These are phyloP conservation scores for Aphanomyces euteiches DNA, from an alignment of 352 stramenopile genomes.

Conservation along the genomic window DNA sequence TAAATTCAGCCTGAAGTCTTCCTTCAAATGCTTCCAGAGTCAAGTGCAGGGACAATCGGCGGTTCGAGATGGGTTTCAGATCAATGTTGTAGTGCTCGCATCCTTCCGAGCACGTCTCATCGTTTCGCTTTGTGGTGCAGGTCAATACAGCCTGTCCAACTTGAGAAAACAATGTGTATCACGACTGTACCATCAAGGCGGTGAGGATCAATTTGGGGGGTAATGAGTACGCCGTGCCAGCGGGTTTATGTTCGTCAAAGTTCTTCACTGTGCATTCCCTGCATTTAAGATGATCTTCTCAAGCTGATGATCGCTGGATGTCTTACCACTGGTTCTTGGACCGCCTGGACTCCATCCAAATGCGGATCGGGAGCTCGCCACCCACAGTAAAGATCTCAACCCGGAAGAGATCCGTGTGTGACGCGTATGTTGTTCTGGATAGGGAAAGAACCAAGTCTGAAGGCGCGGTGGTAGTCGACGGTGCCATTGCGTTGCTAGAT, in stretches of 20 bases:
- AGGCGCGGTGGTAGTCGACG: background rate
- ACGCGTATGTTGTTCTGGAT: slow-evolving; percentile 5
- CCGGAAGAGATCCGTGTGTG: slow-evolving; percentile 11
- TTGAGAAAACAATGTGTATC: background rate
- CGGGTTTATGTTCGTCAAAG: slow-evolving; percentile 8
- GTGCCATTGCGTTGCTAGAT: background rate
- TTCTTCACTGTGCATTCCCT: slow-evolving; percentile 17
- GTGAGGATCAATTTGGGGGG: background rate
- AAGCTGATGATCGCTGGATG: background rate
- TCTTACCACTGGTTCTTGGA: slow-evolving; percentile 14
- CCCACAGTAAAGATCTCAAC: background rate
- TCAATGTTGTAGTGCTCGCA: slow-evolving; percentile 17
- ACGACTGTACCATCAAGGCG: slow-evolving; percentile 3
- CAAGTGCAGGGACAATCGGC: slow-evolving; percentile 4
- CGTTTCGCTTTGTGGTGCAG: slow-evolving; percentile 9
- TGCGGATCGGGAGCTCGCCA: slow-evolving; percentile 16
- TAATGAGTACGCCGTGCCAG: background rate
- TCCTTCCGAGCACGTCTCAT: slow-evolving; percentile 6
- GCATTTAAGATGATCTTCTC: background rate
- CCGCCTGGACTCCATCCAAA: slow-evolving; percentile 17
- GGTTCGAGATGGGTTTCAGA: background rate
- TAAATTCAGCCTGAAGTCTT: background rate
- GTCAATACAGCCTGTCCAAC: slow-evolving; percentile 1
- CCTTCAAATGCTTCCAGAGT: slow-evolving; percentile 6
- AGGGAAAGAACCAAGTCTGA: slow-evolving; percentile 1